These are phyloP conservation scores for Fusarium continuum DNA, from an alignment of 2,329 filamentous ascomycete genomes.

Conservation along the genomic window DNA sequence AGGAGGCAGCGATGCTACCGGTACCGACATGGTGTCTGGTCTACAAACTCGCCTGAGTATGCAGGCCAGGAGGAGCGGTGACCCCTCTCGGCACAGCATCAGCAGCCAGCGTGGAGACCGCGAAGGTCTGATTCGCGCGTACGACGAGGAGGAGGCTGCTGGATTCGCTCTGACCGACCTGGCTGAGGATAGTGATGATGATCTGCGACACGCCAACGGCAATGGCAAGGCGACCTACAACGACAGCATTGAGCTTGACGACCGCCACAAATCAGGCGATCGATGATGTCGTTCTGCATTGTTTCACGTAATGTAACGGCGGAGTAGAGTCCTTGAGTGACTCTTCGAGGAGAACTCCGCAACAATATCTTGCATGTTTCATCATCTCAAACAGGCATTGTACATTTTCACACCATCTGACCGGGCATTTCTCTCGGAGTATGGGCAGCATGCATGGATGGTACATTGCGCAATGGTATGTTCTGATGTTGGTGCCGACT, in stretches of 20 bases:
- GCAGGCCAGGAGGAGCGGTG: slow-evolving; percentile 82
- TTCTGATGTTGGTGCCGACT: slow-evolving; percentile 38
- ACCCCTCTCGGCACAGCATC: slow-evolving; percentile 70
- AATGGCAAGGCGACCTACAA: slow-evolving; percentile 54
- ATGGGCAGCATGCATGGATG: slow-evolving; percentile 37
- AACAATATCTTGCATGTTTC: slow-evolving; percentile 30
- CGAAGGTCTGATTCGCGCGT: slow-evolving; percentile 85
- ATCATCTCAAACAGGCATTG: slow-evolving; percentile 39
- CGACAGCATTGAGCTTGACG: slow-evolving; percentile 60
- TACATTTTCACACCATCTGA: slow-evolving; percentile 43
- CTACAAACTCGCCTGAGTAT: slow-evolving; percentile 92
- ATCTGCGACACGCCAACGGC: slow-evolving; percentile 54
- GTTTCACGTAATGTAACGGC: slow-evolving; percentile 32
- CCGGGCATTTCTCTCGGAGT: slow-evolving; percentile 32
- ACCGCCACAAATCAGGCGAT: slow-evolving; percentile 57
- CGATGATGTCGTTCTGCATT: slow-evolving; percentile 34
- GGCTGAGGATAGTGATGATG: slow-evolving; percentile 78
- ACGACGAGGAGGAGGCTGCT: slow-evolving; percentile 82
- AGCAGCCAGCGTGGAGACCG: slow-evolving; percentile 74
- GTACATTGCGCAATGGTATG: slow-evolving; percentile 32
- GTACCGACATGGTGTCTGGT: slow-evolving; percentile 89
- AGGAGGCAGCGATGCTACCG: slow-evolving; percentile 77
- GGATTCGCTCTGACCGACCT: slow-evolving; percentile 83
- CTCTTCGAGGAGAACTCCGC: slow-evolving; percentile 1
- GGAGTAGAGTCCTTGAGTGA: slow-evolving; percentile 13